These are phyloP conservation scores for Globisporangium iwayamae DNA, from an alignment of 352 stramenopile genomes.

Conservation along the genomic window DNA sequence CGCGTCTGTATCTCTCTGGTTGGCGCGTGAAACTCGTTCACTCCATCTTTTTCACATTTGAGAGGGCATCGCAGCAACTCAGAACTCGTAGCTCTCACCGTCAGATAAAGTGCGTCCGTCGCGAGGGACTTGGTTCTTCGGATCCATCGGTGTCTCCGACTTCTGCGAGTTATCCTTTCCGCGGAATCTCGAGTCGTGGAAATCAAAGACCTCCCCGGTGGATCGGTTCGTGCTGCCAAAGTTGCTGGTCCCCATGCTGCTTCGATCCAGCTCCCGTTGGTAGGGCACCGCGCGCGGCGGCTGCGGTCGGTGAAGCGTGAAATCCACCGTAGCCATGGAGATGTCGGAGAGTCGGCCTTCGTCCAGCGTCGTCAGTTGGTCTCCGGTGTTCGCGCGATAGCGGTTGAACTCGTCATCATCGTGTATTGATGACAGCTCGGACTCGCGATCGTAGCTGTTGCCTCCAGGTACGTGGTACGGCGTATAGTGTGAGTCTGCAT, in stretches of 20 bases:
- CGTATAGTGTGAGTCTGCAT: conserved; percentile 23
- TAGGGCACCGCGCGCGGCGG: conserved; percentile 14
- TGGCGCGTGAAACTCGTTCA: background rate
- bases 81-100: conserved; percentile 77
- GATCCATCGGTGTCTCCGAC: conserved; percentile 4
- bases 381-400: conserved; percentile 6
- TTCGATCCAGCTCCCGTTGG: conserved; percentile 11
- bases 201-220: conserved; percentile 37
- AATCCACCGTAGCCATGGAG: conserved; percentile 21
- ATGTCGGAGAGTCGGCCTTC: conserved; percentile 20
- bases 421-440: conserved; percentile 57
- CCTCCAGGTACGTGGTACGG: conserved; percentile 34
- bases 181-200: conserved; percentile 26
- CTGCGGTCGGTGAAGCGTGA: conserved; percentile 19
- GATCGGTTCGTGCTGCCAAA: conserved; percentile 29
- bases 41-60: background rate
- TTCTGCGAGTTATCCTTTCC: conserved; percentile 21
- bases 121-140: conserved; percentile 13
- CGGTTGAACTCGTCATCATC: conserved; percentile 36
- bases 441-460: conserved; percentile 39
- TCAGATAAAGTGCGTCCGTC: conserved; percentile 46
- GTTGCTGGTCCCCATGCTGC: conserved; percentile 13
- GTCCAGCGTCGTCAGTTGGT: conserved; percentile 15
- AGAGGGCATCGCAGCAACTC: conserved; percentile 14
- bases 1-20: background rate